These are phyloP conservation scores for Plenodomus lindquistii DNA, from an alignment of 2,329 filamentous ascomycete genomes.

Conservation along the genomic window DNA sequence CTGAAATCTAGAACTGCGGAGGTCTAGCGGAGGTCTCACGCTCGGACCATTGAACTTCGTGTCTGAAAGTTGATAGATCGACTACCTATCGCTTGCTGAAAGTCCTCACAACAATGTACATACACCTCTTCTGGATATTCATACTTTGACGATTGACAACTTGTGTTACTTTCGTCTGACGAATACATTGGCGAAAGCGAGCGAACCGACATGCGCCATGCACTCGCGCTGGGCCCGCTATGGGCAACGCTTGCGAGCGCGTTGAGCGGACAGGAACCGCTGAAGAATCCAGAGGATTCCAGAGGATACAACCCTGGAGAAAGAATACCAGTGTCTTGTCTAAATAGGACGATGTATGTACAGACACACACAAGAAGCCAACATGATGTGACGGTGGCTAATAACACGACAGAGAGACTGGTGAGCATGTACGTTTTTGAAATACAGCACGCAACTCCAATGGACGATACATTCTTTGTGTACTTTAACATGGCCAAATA, in stretches of 20 bases:
- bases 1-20: not conserved
- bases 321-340: conserved; percentile 55
- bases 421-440: conserved; percentile 68
- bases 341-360: conserved; percentile 57
- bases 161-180: not conserved
- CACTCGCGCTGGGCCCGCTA: conserved; percentile 32
- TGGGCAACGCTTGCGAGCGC: conserved; percentile 43
- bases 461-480: no score
- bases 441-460: not conserved
- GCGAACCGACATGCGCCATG: not conserved
- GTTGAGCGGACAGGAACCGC: conserved; percentile 48
- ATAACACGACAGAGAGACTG: conserved; percentile 69
- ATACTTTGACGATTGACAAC: not conserved
- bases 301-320: conserved; percentile 54
- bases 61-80: not conserved
- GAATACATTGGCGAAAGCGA: not conserved
- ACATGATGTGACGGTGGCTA: conserved; percentile 4
- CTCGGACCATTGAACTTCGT: not conserved
- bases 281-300: conserved; percentile 38
- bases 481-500: no score
- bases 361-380: not conserved
- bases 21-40: not conserved
- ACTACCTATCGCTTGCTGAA: not conserved
- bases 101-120: not conserved
- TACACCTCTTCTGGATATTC: not conserved